Conservation (phyloP, 176 grass and related monocot species). For the Triticum urartu region DNA sequence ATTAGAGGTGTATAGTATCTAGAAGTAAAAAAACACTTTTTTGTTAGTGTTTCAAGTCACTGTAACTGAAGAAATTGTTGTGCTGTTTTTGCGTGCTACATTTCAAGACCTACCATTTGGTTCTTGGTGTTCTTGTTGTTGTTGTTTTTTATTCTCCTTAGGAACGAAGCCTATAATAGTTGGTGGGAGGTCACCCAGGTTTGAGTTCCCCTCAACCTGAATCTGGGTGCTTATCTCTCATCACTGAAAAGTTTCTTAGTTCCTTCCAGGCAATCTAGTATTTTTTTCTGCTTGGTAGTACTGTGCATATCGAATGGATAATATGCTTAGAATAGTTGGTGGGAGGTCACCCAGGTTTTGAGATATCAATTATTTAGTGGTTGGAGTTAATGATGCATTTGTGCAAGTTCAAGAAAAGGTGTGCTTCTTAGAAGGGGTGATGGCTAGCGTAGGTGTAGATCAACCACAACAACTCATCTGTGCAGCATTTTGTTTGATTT, state of each 20-base stretch:
- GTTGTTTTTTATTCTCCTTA: not conserved
- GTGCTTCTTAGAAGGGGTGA: not conserved
- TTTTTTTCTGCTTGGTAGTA: not conserved
- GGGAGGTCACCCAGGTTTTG: too few relatives aligned
- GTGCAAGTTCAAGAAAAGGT: not conserved
- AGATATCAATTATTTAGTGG: not conserved
- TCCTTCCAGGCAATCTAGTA: not conserved
- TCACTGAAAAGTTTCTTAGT: not conserved
- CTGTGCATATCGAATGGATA: not conserved
- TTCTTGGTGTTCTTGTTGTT: not conserved
- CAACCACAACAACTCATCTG: not conserved
- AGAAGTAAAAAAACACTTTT: not conserved
- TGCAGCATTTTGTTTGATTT: not conserved
- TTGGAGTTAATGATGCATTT: not conserved
- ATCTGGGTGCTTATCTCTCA: not conserved
- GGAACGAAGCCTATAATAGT: not conserved
- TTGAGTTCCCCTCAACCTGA: not conserved
- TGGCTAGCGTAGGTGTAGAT: not conserved
- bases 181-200: not conserved
- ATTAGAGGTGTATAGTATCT: not conserved
- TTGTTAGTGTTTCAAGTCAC: not conserved
- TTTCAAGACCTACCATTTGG: conserved; percentile 4
- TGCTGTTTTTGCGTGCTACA: not conserved
- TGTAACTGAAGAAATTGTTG: not conserved
- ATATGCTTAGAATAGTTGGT: too few relatives aligned